Evolutionary conservation across 345 rosid genomes (phyloP).

Genomic region (Kernera saxatilis): DNA sequence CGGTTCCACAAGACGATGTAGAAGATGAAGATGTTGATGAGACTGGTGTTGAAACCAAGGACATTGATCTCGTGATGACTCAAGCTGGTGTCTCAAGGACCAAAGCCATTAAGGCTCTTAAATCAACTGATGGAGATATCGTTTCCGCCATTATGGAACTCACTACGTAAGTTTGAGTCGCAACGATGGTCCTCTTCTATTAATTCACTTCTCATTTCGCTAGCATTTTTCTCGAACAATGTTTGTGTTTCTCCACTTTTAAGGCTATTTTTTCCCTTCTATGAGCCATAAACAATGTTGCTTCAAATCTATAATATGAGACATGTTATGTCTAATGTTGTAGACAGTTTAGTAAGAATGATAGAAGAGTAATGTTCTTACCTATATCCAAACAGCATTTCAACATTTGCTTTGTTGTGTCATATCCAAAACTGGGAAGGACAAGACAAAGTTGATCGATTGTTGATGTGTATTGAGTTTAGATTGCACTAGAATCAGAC

Average conservation of each 20-base stretch:
- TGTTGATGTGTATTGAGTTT: background rate
- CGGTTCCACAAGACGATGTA: constrained; percentile 48
- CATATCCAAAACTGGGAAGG: background rate
- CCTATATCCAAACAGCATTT: background rate
- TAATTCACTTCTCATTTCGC: background rate
- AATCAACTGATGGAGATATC: constrained; percentile 61
- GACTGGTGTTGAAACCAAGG: constrained; percentile 70
- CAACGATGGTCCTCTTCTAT: background rate
- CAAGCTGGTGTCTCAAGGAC: constrained; percentile 70
- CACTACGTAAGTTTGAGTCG: constrained; percentile 44
- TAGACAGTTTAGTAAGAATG: background rate
- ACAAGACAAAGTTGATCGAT: background rate
- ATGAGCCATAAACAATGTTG: constrained; percentile 12
- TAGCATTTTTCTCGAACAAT: background rate
- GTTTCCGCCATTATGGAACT: constrained; percentile 96
- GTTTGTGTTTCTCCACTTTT: constrained; percentile 1
- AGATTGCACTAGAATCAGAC: background rate
- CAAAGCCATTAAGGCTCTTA: constrained; percentile 82
- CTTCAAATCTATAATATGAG: background rate
- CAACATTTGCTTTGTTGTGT: background rate
- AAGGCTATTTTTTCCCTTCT: background rate
- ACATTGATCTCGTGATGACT: constrained; percentile 84
- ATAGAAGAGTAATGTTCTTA: background rate
- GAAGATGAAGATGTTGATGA: constrained; percentile 83
- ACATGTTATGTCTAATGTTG: background rate